Evolutionary conservation across 345 rosid genomes (phyloP), one percentile per base, ranked within the genome.

Genomic region (Kernera saxatilis): DNA sequence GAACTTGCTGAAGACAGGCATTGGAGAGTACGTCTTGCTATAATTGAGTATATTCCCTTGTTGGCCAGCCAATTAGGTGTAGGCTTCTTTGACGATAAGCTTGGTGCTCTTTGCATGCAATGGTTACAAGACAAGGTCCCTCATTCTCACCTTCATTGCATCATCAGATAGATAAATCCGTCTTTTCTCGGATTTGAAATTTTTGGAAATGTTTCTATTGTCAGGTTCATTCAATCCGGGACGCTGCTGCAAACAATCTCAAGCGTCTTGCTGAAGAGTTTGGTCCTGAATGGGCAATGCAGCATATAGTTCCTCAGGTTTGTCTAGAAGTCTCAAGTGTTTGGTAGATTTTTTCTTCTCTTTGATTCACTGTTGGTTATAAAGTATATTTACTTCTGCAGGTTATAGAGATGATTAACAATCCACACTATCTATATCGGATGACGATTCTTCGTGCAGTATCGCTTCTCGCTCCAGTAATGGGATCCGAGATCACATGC

Each of bases 231-330:
- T 91, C 94, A 8, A 93, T 93, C 39, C 94, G 96, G 4, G 98
- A 93, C 64, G 98, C 98, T 26, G 97, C 96, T 58, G 91, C 97
- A 32, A 93, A 93, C 72, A 93, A 91, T 62, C 85, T 93, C 65
- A 93, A 89, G 82, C 89, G 96, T 66, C 97, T 93, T 35, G 97
- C 93, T 21, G 98, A 93, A 81, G 98, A 93, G 77, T 93, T 93
- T 81, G 98, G 98, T 39, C 91, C 96, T 33, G 94, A 93, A 13
- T 93, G 98, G 97, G 94, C 97, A 73, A 93, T 91, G 98, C 91
- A 86, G 78, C 97, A 93, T 78, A 91, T 91, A 77, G 88, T 93
- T 79, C 94, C 97, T 49, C 96, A 87, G 96, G 98, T 93, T 62
- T 43, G 75, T 75, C 30, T 64, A 41, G 36, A 12, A 53, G 44